Base-by-base conservation (phyloP, 164 flowering plant species). In the Akebia trifoliata region DNA sequence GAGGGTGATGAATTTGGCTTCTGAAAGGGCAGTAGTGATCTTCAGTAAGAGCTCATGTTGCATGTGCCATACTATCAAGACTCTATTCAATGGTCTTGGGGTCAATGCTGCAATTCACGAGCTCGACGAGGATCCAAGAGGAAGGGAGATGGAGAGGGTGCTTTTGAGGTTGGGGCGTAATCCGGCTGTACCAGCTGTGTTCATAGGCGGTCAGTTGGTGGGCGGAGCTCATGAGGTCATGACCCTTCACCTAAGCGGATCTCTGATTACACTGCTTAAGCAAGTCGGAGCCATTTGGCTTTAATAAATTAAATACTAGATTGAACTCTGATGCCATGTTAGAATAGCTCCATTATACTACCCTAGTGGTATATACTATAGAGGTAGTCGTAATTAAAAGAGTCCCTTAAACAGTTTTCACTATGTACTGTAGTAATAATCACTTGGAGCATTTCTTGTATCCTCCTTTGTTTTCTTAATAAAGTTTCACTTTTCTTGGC, bases 31-130 rank as follows among this genome's bases (percentile, higher is more conserved):
- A 9, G 54, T 59, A 35, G 62, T 49, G 36, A 59, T 59, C 25
- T 59, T 59, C 54, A 59, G 62, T 10, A 59, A 38, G 54, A 59
- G 37, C 25, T 9, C 54, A n/a, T 59, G 62, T 45, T 59, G 55
- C 46, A 48, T 59, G 43, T 48, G 46, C 29, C 46, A 48, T 26
- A 37, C 54, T 8, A 17, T 48, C 45, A 59, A 59, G 54, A 48
- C 7, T 22, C 28, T 54, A 12, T 37, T 54, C 11, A 34, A 21
- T 20, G 52, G 45, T 32, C 61, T 57, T 7, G 61, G 61, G 0
- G 61, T 57, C 12, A 57, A 57, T 35, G 51, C 51, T 11, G 20
- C 61, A 31, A 42, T 57, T 30, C 52, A 57, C 30, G 61, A 57
- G 50, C 38, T 57, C 32, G 52, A 57, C 5, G 31, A 57, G 29